Conservation (phyloP, 1,284 basidiomycete genomes). For the Waitea zeae region DNA sequence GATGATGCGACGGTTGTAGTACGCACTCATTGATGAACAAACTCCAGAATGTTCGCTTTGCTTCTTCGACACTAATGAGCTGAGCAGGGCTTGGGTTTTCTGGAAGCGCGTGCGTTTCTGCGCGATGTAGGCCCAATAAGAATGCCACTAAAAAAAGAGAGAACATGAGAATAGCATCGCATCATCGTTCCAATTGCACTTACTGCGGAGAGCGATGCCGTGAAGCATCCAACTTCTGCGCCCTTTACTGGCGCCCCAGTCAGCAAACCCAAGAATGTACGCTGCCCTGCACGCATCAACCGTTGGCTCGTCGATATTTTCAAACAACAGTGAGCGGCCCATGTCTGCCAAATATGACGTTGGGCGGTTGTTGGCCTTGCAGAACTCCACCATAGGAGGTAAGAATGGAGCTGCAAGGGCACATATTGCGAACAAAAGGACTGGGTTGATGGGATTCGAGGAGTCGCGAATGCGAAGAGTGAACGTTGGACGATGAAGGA, state of each 20-base stretch:
- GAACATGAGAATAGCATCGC: neutral
- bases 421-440: conserved; percentile 2
- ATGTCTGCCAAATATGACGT: conserved; percentile 2
- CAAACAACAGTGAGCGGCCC: conserved; percentile 1
- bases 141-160: conserved; percentile 1
- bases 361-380: neutral
- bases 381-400: conserved; percentile 1
- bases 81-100: neutral
- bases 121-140: conserved; percentile 2
- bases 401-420: conserved; percentile 1
- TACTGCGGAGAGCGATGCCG: conserved; percentile 2
- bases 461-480: conserved; percentile 1
- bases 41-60: conserved; percentile 2
- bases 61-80: conserved; percentile 1
- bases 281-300: conserved; percentile 2
- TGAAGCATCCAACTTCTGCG: conserved; percentile 2
- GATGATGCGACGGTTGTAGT: neutral
- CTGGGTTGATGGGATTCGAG: neutral
- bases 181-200: neutral
- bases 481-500: neutral
- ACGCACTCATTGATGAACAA: conserved; percentile 3
- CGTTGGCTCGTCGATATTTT: conserved; percentile 1
- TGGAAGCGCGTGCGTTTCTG: conserved; percentile 3
- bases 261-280: conserved; percentile 2
- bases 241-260: conserved; percentile 3